A percentile compares a stretch with the other conserved stretches of the same genome.
These are phyloP conservation scores for Sugiyamaella qingdaonensis DNA, from an alignment of 805 yeast genomes.

Conservation along the genomic window DNA sequence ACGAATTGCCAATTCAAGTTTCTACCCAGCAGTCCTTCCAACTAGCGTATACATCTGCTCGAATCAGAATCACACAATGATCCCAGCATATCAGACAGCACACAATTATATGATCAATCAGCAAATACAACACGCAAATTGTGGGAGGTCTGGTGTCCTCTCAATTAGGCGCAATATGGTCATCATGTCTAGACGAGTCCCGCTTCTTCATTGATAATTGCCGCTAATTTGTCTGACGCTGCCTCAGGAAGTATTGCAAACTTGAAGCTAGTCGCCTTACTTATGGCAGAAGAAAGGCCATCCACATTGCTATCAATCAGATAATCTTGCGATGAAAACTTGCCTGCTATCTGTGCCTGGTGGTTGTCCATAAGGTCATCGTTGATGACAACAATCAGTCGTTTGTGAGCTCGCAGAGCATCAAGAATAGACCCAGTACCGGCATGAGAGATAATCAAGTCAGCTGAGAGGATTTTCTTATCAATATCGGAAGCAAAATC, in stretches of 20 bases:
- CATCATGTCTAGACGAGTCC: constrained; percentile 13
- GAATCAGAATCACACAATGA: too few relatives aligned
- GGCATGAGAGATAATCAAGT: constrained; percentile 80
- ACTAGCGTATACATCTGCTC: too few relatives aligned
- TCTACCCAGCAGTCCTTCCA: too few relatives aligned
- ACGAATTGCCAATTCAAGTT: too few relatives aligned
- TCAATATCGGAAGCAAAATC: constrained; percentile 42
- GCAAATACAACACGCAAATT: too few relatives aligned
- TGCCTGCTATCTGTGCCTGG: constrained; percentile 71
- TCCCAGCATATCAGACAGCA: too few relatives aligned
- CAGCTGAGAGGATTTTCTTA: constrained; percentile 42
- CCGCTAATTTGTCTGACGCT: constrained; percentile 14
- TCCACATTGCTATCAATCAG: constrained; percentile 8
- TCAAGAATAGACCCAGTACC: constrained; percentile 91
- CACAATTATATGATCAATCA: too few relatives aligned
- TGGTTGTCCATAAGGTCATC: constrained; percentile 79
- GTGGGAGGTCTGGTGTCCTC: too few relatives aligned
- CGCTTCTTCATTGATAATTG: constrained; percentile 19
- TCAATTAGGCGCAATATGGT: too few relatives aligned
- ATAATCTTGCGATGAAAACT: constrained; percentile 34
- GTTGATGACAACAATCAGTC: constrained; percentile 68
- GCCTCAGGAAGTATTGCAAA: constrained; percentile 19
- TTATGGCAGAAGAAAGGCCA: constrained; percentile 2
- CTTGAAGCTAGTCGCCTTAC: background rate
- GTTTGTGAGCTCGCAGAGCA: constrained; percentile 52